These are phyloP conservation scores for Phycomyces nitens DNA, from an alignment of 192 early-diverging fungal species.

Conservation along the genomic window DNA sequence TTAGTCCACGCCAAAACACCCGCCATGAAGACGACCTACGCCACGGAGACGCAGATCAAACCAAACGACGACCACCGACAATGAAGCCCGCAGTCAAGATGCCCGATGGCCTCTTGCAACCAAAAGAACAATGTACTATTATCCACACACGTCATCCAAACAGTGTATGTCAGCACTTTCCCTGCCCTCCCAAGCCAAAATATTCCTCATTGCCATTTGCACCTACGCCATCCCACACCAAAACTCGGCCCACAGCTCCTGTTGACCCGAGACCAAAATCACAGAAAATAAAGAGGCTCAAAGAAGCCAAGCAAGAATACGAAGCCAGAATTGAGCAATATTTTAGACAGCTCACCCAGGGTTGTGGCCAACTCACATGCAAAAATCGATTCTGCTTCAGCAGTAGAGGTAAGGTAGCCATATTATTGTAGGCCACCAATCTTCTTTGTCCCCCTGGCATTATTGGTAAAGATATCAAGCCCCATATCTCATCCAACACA, in stretches of 20 bases:
- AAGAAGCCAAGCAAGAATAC: constrained; percentile 14
- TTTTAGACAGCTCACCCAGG: constrained; percentile 12
- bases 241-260: background rate
- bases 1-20: background rate
- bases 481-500: no score
- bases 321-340: constrained; percentile 14
- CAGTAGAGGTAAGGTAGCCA: constrained; percentile 9
- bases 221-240: background rate
- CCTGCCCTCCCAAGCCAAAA: constrained; percentile 1
- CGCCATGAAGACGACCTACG: background rate
- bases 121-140: background rate
- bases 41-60: background rate
- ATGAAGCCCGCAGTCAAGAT: background rate
- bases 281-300: constrained; percentile 9
- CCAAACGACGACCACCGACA: background rate
- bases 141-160: background rate
- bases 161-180: background rate
- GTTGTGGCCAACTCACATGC: constrained; percentile 9
- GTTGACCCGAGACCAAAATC: constrained; percentile 1
- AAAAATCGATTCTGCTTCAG: constrained; percentile 13
- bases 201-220: background rate
- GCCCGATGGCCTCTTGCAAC: background rate
- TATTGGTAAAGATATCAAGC: no score
- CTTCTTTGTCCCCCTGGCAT: no score
- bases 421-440: no score